Evolutionary conservation across 768 basidiomycete species (phyloP).

Genomic region (Mycena albidolilacea): DNA sequence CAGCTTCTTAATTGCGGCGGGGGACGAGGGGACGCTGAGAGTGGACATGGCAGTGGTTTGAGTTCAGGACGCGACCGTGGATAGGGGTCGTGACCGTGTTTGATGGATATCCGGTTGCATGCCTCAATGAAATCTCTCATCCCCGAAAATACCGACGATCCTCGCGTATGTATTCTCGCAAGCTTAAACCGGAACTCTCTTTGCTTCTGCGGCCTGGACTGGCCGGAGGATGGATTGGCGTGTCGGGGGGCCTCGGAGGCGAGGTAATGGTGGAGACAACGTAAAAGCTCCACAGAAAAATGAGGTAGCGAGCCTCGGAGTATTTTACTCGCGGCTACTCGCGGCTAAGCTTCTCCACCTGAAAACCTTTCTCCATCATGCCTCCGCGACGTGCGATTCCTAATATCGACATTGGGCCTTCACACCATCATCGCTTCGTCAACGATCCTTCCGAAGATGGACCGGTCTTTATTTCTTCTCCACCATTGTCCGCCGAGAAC

Average conservation of each 20-base stretch:
- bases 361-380: slow-evolving; percentile 6
- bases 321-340: background rate
- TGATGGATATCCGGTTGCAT: background rate
- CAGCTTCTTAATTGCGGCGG: slow-evolving; percentile 49
- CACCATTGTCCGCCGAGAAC: slow-evolving; percentile 16
- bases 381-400: background rate
- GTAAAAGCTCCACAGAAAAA: background rate
- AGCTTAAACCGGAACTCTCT: no score
- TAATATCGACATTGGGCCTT: slow-evolving; percentile 27
- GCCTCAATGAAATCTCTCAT: no score
- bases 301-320: background rate
- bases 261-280: no score
- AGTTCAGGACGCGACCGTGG: slow-evolving; percentile 24
- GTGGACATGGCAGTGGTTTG: slow-evolving; percentile 29
- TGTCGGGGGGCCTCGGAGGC: no score
- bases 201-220: no score
- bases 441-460: slow-evolving; percentile 33
- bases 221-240: no score
- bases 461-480: slow-evolving; percentile 30
- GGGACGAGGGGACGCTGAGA: slow-evolving; percentile 43
- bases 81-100: slow-evolving; percentile 30
- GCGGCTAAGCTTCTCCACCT: background rate
- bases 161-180: no score
- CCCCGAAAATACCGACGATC: background rate
- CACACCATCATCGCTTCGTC: slow-evolving; percentile 19